Percentiles rank a stretch among this genome's conserved stretches.
Evolutionary conservation across 2,329 filamentous ascomycete species (phyloP).

Genomic region (Botrytis fragariae): DNA sequence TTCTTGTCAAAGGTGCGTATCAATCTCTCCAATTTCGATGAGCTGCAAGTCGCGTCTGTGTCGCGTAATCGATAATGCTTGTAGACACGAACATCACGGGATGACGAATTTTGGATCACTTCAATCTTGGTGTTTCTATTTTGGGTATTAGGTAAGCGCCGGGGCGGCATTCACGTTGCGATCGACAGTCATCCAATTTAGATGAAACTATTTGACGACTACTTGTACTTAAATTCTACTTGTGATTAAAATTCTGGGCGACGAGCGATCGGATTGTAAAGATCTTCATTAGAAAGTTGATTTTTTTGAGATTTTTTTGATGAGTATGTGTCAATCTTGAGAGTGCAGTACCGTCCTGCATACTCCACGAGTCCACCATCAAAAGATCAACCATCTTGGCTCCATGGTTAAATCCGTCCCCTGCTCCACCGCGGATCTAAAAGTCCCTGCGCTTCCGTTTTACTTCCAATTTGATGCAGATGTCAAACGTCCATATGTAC

Average conservation of each 20-base stretch:
- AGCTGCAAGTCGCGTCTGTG: conserved; percentile 5
- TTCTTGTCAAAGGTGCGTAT: no score
- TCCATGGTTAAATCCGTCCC: neutral
- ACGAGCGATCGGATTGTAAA: neutral
- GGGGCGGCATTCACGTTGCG: neutral
- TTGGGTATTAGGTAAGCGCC: conserved; percentile 5
- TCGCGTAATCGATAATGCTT: conserved; percentile 10
- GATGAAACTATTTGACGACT: conserved; percentile 1
- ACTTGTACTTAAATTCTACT: neutral
- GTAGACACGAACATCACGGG: conserved; percentile 17
- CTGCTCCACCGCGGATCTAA: neutral
- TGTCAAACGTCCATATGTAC: conserved; percentile 8
- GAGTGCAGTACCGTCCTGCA: neutral
- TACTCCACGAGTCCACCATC: neutral
- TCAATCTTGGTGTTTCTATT: neutral
- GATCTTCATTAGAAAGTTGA: neutral
- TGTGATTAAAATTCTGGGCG: neutral
- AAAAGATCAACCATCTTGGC: neutral
- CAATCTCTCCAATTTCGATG: neutral
- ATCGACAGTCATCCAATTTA: conserved; percentile 11
- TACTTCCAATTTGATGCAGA: conserved; percentile 10
- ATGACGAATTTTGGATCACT: neutral
- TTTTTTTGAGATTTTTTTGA: neutral
- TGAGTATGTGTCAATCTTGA: neutral
- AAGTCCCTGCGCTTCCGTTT: conserved; percentile 4